phyloP scores from a whole-genome alignment of 345 rosid species.

The Populus simonii region DNA sequence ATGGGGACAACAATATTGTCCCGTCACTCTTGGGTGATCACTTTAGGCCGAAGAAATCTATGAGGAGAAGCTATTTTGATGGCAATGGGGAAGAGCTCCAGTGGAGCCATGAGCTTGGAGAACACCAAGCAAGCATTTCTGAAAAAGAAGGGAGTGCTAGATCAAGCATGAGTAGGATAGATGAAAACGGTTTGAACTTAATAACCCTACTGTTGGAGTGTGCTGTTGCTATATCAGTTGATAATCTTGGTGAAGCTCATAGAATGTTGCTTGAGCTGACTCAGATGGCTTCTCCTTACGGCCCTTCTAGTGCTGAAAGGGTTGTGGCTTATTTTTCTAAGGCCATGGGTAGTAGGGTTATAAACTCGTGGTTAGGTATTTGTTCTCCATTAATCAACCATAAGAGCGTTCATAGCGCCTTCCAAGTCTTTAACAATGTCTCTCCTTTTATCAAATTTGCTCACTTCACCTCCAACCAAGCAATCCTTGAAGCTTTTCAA shows the following conservation, averaged over 20 bases:
- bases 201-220: constrained; percentile 54
- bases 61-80: constrained; percentile 17
- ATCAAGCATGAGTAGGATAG: constrained; percentile 12
- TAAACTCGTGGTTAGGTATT: constrained; percentile 67
- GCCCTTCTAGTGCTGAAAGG: constrained; percentile 57
- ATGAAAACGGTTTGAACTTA: constrained; percentile 46
- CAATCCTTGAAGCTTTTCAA: constrained; percentile 64
- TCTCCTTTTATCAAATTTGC: constrained; percentile 67
- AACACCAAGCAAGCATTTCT: constrained; percentile 1
- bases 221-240: constrained; percentile 65
- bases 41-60: constrained; percentile 27
- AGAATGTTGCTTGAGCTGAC: constrained; percentile 61
- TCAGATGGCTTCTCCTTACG: constrained; percentile 66
- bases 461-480: constrained; percentile 74
- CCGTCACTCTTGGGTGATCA: constrained; percentile 22
- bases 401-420: constrained; percentile 33
- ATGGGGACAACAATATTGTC: constrained; percentile 1
- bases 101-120: constrained; percentile 18
- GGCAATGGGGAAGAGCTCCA: constrained; percentile 11
- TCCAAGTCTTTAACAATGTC: constrained; percentile 58
- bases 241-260: constrained; percentile 62
- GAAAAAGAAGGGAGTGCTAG: background rate
- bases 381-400: constrained; percentile 52
- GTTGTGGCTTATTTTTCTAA: constrained; percentile 66
- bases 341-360: constrained; percentile 61